These are phyloP conservation scores for Phlebiopsis flavidoalba DNA, from an alignment of 768 basidiomycete species.

Conservation along the genomic window DNA sequence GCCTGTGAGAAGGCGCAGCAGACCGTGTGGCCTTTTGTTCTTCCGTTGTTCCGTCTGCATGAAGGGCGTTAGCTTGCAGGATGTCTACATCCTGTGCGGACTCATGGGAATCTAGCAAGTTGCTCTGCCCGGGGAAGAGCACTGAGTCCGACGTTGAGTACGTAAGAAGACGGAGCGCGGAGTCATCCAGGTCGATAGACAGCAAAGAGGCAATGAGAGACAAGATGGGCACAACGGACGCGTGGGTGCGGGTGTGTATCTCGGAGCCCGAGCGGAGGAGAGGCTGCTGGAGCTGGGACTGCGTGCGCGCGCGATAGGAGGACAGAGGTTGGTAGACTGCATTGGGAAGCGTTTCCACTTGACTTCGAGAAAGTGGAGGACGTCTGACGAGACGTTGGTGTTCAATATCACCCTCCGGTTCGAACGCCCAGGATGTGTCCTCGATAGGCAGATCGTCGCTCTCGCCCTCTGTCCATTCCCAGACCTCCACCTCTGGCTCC, in stretches of 20 bases:
- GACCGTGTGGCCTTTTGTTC: not conserved
- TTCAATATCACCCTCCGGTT: slow-evolving; percentile 15
- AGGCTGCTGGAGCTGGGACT: slow-evolving; percentile 1
- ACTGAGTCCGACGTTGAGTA: slow-evolving; percentile 27
- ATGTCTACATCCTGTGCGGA: not conserved
- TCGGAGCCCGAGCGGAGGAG: not conserved
- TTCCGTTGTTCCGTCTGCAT: not conserved
- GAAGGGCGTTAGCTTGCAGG: not conserved
- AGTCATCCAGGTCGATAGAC: slow-evolving; percentile 33
- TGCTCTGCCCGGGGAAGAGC: slow-evolving; percentile 27
- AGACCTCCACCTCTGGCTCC: slow-evolving; percentile 18
- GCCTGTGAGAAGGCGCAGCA: slow-evolving; percentile 8
- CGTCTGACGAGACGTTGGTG: not conserved
- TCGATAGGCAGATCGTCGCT: slow-evolving; percentile 6
- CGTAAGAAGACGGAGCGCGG: slow-evolving; percentile 32
- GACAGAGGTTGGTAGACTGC: not conserved
- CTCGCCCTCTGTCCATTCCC: slow-evolving; percentile 17
- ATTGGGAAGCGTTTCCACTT: not conserved
- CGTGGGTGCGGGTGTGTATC: slow-evolving; percentile 22
- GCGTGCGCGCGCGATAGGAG: not conserved
- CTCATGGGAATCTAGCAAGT: not conserved
- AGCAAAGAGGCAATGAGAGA: slow-evolving; percentile 33
- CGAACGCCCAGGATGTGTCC: slow-evolving; percentile 18
- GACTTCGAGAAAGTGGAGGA: not conserved
- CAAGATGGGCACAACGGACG: slow-evolving; percentile 31